Evolutionary conservation across 2,329 filamentous ascomycete species (phyloP), one percentile per base, ranked within the genome.

Genomic region (Clathrospora elynae): DNA sequence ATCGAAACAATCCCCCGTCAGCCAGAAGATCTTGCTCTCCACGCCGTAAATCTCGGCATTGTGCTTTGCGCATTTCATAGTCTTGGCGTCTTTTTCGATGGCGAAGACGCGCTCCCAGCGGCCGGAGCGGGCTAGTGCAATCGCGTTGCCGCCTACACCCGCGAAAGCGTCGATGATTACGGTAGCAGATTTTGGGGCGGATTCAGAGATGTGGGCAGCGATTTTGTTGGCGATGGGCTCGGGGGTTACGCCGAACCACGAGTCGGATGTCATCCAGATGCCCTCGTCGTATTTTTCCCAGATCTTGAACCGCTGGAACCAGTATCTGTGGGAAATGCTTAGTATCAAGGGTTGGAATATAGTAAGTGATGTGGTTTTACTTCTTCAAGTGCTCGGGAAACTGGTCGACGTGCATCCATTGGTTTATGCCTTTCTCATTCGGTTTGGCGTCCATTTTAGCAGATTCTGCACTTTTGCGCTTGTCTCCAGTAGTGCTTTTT

Each of bases 231-330:
- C 40, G 6, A 99, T 83, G 4, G 88, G 87, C 69, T 99, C 92
- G 10, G 93, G 91, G 0, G 95, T 99, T 6, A 97, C 91, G 41
- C 91, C 93, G 68, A 93, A 99, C 93, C 93, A 99, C 39, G 90
- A 87, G 72, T 92, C 86, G 67, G 95, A 85, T 0, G 95, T 99
- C 78, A 99, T 83, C 76, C 84, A 86, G 55, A 99, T 81, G 41
- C 90, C 92, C 45, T 91, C 80, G 66, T 96, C 86, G 66, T 96
- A 99, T 58, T 80, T 80, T 11, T 86, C 85, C 72, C 95, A 99
- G 54, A 99, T 88, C 37, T 84, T 86, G 68, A 93, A 85, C 46
- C 93, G 83, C 64, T 97, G 91, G 11, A 86, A 79, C 82, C 89
- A 99, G 72, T 99, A 99, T 68, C 90, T 95, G 8, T n/a, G n/a